Conservation (phyloP, 192 early-diverging fungal genomes). For the Mortierella hygrophila region DNA sequence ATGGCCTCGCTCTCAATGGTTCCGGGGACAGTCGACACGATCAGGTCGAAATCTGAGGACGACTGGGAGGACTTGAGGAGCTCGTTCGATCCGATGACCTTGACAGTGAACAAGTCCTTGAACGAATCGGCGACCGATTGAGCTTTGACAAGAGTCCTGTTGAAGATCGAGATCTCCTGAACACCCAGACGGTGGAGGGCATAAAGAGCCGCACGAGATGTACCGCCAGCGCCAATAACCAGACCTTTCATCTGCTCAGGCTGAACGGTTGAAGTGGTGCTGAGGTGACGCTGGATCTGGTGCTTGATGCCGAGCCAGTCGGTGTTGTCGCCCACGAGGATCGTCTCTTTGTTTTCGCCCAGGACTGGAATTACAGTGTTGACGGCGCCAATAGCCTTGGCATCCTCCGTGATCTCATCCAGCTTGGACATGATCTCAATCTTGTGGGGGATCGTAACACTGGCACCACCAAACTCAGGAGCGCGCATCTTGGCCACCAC, state of each 20-base stretch:
- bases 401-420: slow-evolving; percentile 79
- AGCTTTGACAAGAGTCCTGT: slow-evolving; percentile 87
- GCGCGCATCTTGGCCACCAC: slow-evolving; percentile 63
- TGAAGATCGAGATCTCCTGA: slow-evolving; percentile 81
- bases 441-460: slow-evolving; percentile 97
- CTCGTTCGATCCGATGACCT: slow-evolving; percentile 54
- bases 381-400: slow-evolving; percentile 91
- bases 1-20: slow-evolving; percentile 66
- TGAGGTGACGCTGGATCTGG: slow-evolving; percentile 66
- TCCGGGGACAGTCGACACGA: slow-evolving; percentile 92
- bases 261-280: slow-evolving; percentile 12
- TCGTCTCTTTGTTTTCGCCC: slow-evolving; percentile 30
- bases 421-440: slow-evolving; percentile 84
- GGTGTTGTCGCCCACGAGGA: slow-evolving; percentile 92
- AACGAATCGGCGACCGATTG: slow-evolving; percentile 73
- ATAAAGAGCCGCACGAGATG: slow-evolving; percentile 90
- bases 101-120: slow-evolving; percentile 64
- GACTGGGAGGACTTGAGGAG: slow-evolving; percentile 52
- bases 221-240: slow-evolving; percentile 96
- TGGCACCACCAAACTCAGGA: slow-evolving; percentile 89
- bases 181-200: slow-evolving; percentile 82
- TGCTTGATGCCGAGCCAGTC: slow-evolving; percentile 93
- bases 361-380: slow-evolving; percentile 82
- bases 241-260: slow-evolving; percentile 70
- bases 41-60: slow-evolving; percentile 61